These are phyloP conservation scores for Globisporangium iwayamae DNA, from an alignment of 352 stramenopile genomes.

Conservation along the genomic window DNA sequence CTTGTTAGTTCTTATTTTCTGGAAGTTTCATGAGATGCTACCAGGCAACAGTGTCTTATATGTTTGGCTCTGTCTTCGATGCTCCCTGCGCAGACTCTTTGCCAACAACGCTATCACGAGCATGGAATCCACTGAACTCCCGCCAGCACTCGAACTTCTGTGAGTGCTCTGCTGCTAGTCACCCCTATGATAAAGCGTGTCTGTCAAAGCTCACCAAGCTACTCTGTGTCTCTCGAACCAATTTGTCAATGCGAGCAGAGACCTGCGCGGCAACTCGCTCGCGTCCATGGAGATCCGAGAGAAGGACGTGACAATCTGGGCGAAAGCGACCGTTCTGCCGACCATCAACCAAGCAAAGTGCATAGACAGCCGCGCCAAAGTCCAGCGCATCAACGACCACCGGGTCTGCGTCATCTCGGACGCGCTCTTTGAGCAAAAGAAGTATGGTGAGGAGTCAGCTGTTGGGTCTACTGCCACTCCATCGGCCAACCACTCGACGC, in stretches of 20 bases:
- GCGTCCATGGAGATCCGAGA: slow-evolving; percentile 15
- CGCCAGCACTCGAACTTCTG: slow-evolving; percentile 4
- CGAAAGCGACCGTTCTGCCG: background rate
- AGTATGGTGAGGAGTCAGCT: background rate
- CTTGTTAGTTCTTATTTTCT: background rate
- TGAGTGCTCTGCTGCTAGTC: background rate
- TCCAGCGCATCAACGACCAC: slow-evolving; percentile 11
- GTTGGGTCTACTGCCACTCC: background rate
- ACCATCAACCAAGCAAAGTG: slow-evolving; percentile 3
- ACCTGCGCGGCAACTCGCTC: slow-evolving; percentile 13
- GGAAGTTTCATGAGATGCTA: background rate
- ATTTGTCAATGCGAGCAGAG: background rate
- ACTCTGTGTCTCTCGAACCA: background rate
- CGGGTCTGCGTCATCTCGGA: slow-evolving; percentile 18
- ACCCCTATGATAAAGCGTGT: background rate
- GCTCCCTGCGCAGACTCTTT: background rate
- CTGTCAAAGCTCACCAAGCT: too few species aligned
- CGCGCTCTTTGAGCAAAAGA: slow-evolving; percentile 14
- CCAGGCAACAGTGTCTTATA: background rate
- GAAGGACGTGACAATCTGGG: slow-evolving; percentile 8
- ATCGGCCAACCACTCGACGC: background rate
- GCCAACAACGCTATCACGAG: slow-evolving; percentile 13
- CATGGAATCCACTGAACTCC: slow-evolving; percentile 10
- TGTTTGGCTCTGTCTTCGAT: background rate
- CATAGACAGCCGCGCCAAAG: background rate